A percentile compares a stretch with the other conserved stretches of the same genome.
phyloP scores from a whole-genome alignment of 2,329 filamentous ascomycete genomes.

The Botryotinia convoluta region DNA sequence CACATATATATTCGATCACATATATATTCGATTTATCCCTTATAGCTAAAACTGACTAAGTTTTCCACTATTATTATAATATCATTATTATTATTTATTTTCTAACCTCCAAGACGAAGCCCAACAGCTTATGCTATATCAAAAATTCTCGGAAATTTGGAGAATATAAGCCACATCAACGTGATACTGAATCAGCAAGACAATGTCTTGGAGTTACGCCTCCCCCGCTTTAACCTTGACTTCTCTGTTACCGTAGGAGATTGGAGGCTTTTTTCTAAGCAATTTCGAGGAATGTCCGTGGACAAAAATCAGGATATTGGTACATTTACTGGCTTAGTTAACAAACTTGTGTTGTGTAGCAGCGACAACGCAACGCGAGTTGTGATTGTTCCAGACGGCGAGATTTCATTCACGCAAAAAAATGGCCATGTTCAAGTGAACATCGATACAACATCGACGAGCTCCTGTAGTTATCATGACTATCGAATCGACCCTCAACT shows the following conservation, averaged over 20 bases:
- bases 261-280: slow-evolving; percentile 43
- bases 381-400: slow-evolving; percentile 29
- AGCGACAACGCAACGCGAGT: slow-evolving; percentile 41
- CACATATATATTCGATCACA: too few relatives aligned
- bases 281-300: slow-evolving; percentile 51
- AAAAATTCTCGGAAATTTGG: slow-evolving; percentile 41
- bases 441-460: slow-evolving; percentile 31
- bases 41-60: too few relatives aligned
- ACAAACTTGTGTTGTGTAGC: slow-evolving; percentile 48
- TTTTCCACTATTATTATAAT: too few relatives aligned
- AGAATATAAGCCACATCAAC: slow-evolving; percentile 40
- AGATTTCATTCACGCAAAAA: slow-evolving; percentile 21
- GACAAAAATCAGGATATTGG: slow-evolving; percentile 47
- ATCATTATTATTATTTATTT: too few relatives aligned
- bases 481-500: slow-evolving; percentile 52
- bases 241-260: slow-evolving; percentile 43
- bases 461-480: slow-evolving; percentile 38
- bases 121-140: slow-evolving; percentile 38
- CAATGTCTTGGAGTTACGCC: slow-evolving; percentile 40
- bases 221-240: slow-evolving; percentile 48
- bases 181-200: slow-evolving; percentile 31
- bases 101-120: too few relatives aligned
- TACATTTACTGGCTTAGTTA: slow-evolving; percentile 49
- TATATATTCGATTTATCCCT: too few relatives aligned
- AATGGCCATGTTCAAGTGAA: slow-evolving; percentile 40